Conservation (phyloP, 352 stramenopile genomes). For the Globisporangium irregulare region DNA sequence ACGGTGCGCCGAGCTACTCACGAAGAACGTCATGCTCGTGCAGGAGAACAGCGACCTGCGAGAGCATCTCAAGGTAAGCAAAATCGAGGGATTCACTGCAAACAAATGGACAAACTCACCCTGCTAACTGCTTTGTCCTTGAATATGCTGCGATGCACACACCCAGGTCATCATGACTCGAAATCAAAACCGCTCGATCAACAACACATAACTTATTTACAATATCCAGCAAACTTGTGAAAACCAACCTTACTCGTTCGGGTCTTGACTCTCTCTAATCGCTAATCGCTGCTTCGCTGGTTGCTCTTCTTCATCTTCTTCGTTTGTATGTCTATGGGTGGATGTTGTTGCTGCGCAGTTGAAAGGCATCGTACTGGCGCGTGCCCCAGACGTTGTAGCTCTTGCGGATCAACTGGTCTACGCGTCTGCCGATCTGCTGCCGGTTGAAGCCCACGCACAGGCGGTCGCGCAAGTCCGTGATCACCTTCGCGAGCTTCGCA, state of each 20-base stretch:
- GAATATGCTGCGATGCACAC: neutral
- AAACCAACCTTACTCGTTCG: neutral
- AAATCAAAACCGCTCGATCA: neutral
- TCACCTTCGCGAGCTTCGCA: slow-evolving; percentile 50
- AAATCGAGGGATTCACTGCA: neutral
- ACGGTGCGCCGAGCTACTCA: slow-evolving; percentile 56
- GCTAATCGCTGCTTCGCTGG: neutral
- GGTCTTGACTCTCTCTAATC: neutral
- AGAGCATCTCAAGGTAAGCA: slow-evolving; percentile 27
- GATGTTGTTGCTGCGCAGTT: slow-evolving; percentile 90
- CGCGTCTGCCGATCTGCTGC: slow-evolving; percentile 61
- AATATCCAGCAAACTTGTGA: neutral
- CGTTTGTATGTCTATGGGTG: slow-evolving; percentile 35
- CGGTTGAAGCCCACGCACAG: slow-evolving; percentile 71
- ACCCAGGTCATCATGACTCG: neutral
- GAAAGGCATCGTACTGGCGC: slow-evolving; percentile 89
- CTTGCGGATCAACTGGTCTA: slow-evolving; percentile 81
- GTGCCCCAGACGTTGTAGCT: slow-evolving; percentile 89
- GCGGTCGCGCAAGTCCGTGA: slow-evolving; percentile 61
- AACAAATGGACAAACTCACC: neutral
- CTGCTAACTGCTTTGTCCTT: neutral
- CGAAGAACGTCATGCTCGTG: slow-evolving; percentile 68
- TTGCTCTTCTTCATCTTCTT: neutral
- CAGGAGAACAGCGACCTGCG: slow-evolving; percentile 60
- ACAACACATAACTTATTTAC: slow-evolving; percentile 3